Conservation (phyloP, 331 rosid genomes). For the Malus hybrid region DNA sequence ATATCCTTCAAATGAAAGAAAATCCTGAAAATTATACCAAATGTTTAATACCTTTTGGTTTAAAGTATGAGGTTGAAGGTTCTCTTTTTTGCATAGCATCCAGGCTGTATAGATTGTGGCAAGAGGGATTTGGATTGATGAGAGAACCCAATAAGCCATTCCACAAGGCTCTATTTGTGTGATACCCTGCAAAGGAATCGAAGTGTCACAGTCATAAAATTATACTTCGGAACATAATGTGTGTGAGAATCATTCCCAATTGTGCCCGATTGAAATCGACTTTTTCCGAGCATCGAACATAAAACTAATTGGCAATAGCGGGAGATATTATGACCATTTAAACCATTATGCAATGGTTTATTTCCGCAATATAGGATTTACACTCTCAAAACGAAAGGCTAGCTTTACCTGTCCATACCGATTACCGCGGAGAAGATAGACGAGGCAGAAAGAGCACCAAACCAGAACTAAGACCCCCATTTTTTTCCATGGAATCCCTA, state of each 20-base stretch:
- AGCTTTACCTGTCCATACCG: conserved; percentile 50
- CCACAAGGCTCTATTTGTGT: conserved; percentile 69
- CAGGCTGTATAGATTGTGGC: conserved; percentile 64
- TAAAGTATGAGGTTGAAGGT: conserved; percentile 31
- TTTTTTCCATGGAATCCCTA: conserved; percentile 61
- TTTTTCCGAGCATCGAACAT: no score
- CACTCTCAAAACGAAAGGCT: not conserved
- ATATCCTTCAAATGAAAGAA: no score
- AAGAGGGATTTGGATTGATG: conserved; percentile 68
- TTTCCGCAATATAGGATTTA: no score
- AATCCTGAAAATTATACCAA: not conserved
- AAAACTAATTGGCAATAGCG: no score
- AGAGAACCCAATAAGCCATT: conserved; percentile 62
- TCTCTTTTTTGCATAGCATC: conserved; percentile 41
- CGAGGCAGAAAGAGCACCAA: conserved; percentile 65
- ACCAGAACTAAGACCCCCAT: conserved; percentile 53
- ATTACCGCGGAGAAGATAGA: conserved; percentile 76
- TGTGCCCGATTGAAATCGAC: not conserved
- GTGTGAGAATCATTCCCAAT: not conserved
- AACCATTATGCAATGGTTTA: no score
- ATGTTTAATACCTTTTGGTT: conserved; percentile 35
- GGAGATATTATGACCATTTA: no score
- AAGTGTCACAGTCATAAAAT: not conserved
- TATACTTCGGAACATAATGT: not conserved
- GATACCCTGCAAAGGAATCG: conserved; percentile 50